Conservation (phyloP, 139 green algal species). For the Choricystis sp. region DNA sequence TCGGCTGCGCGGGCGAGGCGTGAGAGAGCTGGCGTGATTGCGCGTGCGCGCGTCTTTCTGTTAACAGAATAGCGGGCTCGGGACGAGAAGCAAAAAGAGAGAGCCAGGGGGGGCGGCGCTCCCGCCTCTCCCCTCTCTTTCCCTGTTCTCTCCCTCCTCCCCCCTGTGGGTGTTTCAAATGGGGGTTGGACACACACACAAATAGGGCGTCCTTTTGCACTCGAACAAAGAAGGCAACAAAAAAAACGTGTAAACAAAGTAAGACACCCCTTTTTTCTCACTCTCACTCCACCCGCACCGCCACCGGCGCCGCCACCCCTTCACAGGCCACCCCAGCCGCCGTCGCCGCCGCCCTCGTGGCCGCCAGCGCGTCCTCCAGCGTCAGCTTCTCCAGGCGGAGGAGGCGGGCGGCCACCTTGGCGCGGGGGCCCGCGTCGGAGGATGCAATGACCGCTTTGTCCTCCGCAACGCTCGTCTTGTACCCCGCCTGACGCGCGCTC, state of each 20-base stretch:
- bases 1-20: too few relatives aligned
- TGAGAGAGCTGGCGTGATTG: too few relatives aligned
- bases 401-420: constrained; percentile 44
- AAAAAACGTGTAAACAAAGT: neutral
- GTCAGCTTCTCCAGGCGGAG: constrained; percentile 49
- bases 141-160: neutral
- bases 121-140: neutral
- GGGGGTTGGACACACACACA: too few relatives aligned
- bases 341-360: too few relatives aligned
- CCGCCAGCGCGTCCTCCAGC: constrained; percentile 11
- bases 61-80: too few relatives aligned
- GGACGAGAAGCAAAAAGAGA: too few relatives aligned
- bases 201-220: too few relatives aligned
- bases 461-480: constrained; percentile 34
- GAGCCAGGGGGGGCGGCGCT: too few relatives aligned
- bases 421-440: constrained; percentile 20
- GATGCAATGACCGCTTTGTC: constrained; percentile 45
- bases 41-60: too few relatives aligned
- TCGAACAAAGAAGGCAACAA: too few relatives aligned
- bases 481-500: constrained; percentile 21
- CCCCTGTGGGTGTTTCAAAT: too few relatives aligned
- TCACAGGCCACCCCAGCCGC: neutral
- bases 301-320: neutral
- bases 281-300: neutral
- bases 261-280: neutral